Conservation (phyloP, 371 early-diverging fungal species). For the Choanephora cucurbitarum region DNA sequence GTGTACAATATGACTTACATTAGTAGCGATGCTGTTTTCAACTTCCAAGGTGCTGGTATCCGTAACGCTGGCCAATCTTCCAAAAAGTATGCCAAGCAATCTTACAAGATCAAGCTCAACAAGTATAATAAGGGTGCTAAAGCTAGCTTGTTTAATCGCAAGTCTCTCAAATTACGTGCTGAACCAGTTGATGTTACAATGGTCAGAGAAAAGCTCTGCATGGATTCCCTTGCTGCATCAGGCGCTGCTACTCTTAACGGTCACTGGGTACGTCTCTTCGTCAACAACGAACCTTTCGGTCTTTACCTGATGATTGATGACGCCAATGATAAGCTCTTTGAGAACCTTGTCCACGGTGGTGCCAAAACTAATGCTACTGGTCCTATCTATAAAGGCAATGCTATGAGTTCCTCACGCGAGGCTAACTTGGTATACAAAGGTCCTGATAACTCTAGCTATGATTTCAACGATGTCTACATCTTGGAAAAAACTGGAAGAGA, state of each 20-base stretch:
- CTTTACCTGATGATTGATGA: constrained; percentile 59
- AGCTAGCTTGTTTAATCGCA: constrained; percentile 39
- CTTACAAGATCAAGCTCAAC: constrained; percentile 50
- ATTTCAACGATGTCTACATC: constrained; percentile 38
- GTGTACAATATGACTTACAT: constrained; percentile 49
- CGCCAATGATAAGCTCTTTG: constrained; percentile 45
- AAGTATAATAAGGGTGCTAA: constrained; percentile 30
- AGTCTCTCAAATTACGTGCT: constrained; percentile 53
- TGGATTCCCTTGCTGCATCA: constrained; percentile 52
- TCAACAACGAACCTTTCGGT: constrained; percentile 54
- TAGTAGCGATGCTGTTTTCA: constrained; percentile 42
- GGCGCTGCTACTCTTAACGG: constrained; percentile 55
- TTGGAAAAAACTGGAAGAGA: constrained; percentile 28
- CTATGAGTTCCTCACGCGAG: constrained; percentile 22
- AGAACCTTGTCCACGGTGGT: constrained; percentile 44
- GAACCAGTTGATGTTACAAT: constrained; percentile 54
- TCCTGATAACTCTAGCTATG: constrained; percentile 23
- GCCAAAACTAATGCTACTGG: constrained; percentile 26
- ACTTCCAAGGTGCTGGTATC: constrained; percentile 44
- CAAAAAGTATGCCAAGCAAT: constrained; percentile 55
- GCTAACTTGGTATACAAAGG: constrained; percentile 41
- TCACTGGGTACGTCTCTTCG: constrained; percentile 55
- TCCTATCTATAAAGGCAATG: constrained; percentile 39
- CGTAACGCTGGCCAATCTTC: constrained; percentile 55
- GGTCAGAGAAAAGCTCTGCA: constrained; percentile 47